Base-by-base conservation (phyloP, 257 asterid genomes). In the Cinchona pubescens region DNA sequence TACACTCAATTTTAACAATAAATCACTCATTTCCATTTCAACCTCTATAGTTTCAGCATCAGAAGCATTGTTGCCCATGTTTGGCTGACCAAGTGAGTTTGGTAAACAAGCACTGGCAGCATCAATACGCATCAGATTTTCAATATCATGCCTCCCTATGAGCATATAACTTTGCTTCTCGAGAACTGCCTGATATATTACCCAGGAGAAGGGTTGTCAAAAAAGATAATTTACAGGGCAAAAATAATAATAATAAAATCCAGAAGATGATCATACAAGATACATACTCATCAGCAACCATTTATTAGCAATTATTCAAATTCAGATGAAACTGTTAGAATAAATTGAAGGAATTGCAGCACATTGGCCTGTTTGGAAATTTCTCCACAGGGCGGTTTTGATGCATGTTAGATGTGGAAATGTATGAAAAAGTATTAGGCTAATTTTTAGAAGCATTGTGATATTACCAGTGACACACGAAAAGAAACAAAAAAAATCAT, bases 81-180 rank as follows among this genome's bases (percentile, higher is more conserved):
- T 80, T 72, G 83, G 67, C 83, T 86, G 90, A 78, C 85, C 88
- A 73, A 76, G 77, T 78, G 96, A 86, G 80, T 79, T 86, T 23
- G 92, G 92, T 73, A 91, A 86, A 81, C 93, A 88, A 66, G 89
- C 86, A 85, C 94, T 90, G 71, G 97, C 91, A 40, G 96, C 93
- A 86, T 93, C 98, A 80, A 86, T 88, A 37, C 83, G 96, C 92
- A 95, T 85, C 81, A 92, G 90, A 80, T 92, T 91, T 78, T 95
- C 97, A 69, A 95, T 83, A 53, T 95, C 99, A 85, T 95, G 92
- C 81, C 99, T 89, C 77, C 99, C 99, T 72, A 95, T 92, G 77
- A 95, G 96, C 98, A 92, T 92, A 79, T 92, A 95, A 85, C 99
- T 95, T 87, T 91, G 98, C 90, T 95, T 95, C 91, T 95, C 99